These are phyloP conservation scores for Ceratobasidium sp. DNA, from an alignment of 1,284 basidiomycete species.

Conservation along the genomic window DNA sequence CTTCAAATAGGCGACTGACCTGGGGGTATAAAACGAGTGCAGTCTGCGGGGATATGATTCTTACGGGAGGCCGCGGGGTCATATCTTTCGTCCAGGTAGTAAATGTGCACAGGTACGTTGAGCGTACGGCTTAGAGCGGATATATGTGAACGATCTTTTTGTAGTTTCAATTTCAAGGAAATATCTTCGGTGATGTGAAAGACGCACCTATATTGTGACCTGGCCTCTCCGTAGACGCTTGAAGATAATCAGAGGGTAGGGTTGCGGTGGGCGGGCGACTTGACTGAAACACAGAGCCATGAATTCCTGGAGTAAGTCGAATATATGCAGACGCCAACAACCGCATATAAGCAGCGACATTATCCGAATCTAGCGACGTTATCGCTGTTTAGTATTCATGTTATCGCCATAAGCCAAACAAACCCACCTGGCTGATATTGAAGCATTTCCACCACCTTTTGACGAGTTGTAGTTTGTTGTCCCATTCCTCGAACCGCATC, in stretches of 20 bases:
- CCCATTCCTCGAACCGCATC: slow-evolving; percentile 7
- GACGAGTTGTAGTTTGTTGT: background rate
- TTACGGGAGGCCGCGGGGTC: background rate
- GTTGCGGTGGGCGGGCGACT: background rate
- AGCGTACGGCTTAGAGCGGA: slow-evolving; percentile 16
- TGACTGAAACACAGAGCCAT: slow-evolving; percentile 12
- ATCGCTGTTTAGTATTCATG: background rate
- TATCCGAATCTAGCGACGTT: background rate
- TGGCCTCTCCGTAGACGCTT: background rate
- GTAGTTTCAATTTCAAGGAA: too few relatives aligned
- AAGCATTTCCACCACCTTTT: background rate
- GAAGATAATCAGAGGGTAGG: background rate
- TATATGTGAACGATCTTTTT: slow-evolving; percentile 12
- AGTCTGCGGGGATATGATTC: background rate
- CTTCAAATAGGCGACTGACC: background rate
- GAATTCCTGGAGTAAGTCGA: background rate
- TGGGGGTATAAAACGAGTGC: slow-evolving; percentile 15
- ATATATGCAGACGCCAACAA: slow-evolving; percentile 20
- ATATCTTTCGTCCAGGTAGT: slow-evolving; percentile 3
- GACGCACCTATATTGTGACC: slow-evolving; percentile 3
- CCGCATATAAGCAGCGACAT: slow-evolving; percentile 12
- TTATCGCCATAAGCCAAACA: background rate
- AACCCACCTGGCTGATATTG: slow-evolving; percentile 5
- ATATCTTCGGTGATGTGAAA: background rate
- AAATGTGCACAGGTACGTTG: slow-evolving; percentile 11